Evolutionary conservation across 2,329 filamentous ascomycete genomes (phyloP), one percentile per base, ranked within the genome.

Genomic region (Chrysoporthe deuterocubensis): DNA sequence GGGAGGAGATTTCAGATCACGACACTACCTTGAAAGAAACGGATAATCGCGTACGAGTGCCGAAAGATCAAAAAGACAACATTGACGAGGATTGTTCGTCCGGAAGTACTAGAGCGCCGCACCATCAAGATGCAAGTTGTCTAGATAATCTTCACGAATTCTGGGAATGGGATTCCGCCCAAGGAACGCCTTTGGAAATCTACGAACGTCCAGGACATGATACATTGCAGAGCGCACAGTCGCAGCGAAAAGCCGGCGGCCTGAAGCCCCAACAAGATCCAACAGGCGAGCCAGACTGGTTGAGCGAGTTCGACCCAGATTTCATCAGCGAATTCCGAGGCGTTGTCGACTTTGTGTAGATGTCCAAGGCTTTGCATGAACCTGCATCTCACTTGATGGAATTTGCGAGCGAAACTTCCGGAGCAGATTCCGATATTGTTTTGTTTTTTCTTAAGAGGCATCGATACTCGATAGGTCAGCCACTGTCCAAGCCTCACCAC

Each of bases 331-430:
- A 65, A 26, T 70, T 68, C 9, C 65, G 66, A 6, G 65, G 44
- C 26, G 40, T 66, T 40, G 68, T 70, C 32, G 65, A 70, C 21
- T 68, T 70, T 26, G 59, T 70, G 44, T 70, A 65, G 54, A 14
- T 40, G 9, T n/a, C 7, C 46, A 14, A 16, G 34, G 48, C 26
- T 32, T 11, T 11, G 3, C 42, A 61, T 21, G 42, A 8, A 32
- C n/a, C 21, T 48, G 16, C 9, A 13, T 57, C 54, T 34, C 21
- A 14, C 50, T 16, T 54, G 50, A 16, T 54, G 21, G 32, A 6
- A 34, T 11, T 4, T 3, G 16, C 4, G 9, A 32, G 50, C 37
- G 26, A 32, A 4, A 16, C 11, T 13, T n/a, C 32, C 26, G 50
- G 26, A 21, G 16, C 11, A 32, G 37, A 40, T 26, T 26, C 26